Base-by-base conservation (phyloP, 2,329 filamentous ascomycete species). In the Cercospora brassicicola region DNA sequence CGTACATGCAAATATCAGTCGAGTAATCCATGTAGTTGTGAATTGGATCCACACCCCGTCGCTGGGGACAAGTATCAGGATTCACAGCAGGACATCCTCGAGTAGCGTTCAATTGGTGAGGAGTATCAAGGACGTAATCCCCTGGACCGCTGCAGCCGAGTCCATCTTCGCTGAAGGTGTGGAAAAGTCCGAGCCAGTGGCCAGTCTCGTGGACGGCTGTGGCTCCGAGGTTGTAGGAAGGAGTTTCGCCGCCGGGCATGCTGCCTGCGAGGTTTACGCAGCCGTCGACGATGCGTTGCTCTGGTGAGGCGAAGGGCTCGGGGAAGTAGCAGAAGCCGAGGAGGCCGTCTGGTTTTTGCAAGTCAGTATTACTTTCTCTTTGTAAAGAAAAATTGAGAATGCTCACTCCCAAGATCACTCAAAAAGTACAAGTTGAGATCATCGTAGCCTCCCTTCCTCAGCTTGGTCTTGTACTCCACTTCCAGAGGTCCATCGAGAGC, bases 391-490 rank as follows among this genome's bases (percentile, higher is more conserved):
- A 23, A 30, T 55, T 8, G 31, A 13, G 31, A 20, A 45, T 6
- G 59, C 33, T 45, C 2, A 64, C 57, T 39, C 7, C 68, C 65
- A 1, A 87, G 78, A 64, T 85, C 79, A 26, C 83, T 84, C 72
- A 86, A 82, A 76, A 86, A 87, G 76, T 86, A 87, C 56, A 87
- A 78, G 74, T 87, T 87, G 28, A 87, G 79, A 0, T 82, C 81
- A 30, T 73, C 70, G 74, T 87, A 87, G 39, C 74, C 81, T 62
- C 85, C 85, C 69, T 82, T 78, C 23, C 84, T 84, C 3, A 87
- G 81, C 3, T 80, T 74, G 28, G 76, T 75, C 75, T 87, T 87
- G 84, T 87, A 86, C 15, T 69, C 79, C 15, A 59, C 55, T 39
- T 72, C 67, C 10, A 60, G 65, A 86, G 86, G 15, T 67, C 78